A percentile compares a stretch with the other conserved stretches of the same genome.
Conservation (phyloP, 73 alveolate species). For the Blepharisma stoltei region DNA sequence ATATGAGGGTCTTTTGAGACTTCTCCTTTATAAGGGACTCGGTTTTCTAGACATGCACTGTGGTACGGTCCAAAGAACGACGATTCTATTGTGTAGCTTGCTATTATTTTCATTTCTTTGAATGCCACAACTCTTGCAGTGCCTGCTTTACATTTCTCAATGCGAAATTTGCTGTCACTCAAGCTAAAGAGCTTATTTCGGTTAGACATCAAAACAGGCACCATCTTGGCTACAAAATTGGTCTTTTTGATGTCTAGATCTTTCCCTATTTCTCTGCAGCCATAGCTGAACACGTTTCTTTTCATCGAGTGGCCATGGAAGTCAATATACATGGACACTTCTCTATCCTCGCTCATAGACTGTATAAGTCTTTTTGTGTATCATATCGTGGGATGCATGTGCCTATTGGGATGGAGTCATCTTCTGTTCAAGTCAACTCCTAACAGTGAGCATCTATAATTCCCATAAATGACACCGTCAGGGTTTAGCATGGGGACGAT, state of each 20-base stretch:
- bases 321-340: conserved; percentile 94
- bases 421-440: conserved; percentile 98
- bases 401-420: conserved; percentile 96
- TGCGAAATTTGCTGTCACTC: conserved; percentile 80
- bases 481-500: conserved; percentile 99
- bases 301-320: conserved; percentile 99
- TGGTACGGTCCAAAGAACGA: conserved; percentile 89
- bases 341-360: conserved; percentile 91
- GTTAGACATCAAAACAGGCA: conserved; percentile 83
- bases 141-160: conserved; percentile 86
- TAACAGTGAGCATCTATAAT: conserved; percentile 76
- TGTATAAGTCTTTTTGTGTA: conserved; percentile 89
- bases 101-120: conserved; percentile 80
- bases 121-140: conserved; percentile 91
- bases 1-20: background rate
- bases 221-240: conserved; percentile 71
- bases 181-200: conserved; percentile 80
- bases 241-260: background rate
- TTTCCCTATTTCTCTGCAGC: conserved; percentile 5
- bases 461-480: conserved; percentile 99
- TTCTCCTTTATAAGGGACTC: background rate
- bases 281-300: conserved; percentile 31
- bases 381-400: conserved; percentile 93
- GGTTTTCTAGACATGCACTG: background rate
- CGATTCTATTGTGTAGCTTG: conserved; percentile 86